Conservation (phyloP, 73 alveolate genomes). For the Tetrahymena elliotti region DNA sequence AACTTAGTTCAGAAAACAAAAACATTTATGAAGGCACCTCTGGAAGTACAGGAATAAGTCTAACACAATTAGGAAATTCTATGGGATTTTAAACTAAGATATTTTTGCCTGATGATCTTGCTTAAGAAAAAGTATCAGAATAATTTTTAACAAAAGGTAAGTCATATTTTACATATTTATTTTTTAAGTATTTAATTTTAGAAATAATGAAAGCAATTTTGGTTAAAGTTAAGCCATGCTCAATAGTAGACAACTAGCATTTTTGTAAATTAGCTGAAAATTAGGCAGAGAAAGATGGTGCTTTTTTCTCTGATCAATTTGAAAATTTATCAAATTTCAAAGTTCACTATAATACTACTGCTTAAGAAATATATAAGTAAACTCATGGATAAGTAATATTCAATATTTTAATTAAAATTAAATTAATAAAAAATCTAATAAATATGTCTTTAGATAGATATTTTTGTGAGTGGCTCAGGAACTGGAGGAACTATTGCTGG, state of each 20-base stretch:
- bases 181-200: neutral
- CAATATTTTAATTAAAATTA: neutral
- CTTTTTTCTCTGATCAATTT: constrained; percentile 75
- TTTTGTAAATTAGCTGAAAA: constrained; percentile 24
- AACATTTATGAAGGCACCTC: neutral
- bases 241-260: constrained; percentile 36
- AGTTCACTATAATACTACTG: constrained; percentile 80
- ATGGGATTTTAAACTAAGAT: constrained; percentile 10
- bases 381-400: constrained; percentile 31
- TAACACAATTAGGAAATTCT: constrained; percentile 15
- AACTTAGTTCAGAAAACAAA: neutral
- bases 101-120: constrained; percentile 14
- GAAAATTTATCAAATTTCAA: constrained; percentile 71
- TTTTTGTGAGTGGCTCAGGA: constrained; percentile 80
- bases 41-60: constrained; percentile 39
- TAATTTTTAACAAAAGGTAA: neutral
- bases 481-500: constrained; percentile 94
- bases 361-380: constrained; percentile 72
- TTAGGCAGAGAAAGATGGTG: constrained; percentile 41
- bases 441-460: constrained; percentile 64
- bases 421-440: too few relatives aligned
- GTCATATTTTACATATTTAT: too few relatives aligned
- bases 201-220: neutral
- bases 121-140: neutral
- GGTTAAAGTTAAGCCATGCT: constrained; percentile 16